Conservation (phyloP, 805 yeast species). For the Candida maltosa region DNA sequence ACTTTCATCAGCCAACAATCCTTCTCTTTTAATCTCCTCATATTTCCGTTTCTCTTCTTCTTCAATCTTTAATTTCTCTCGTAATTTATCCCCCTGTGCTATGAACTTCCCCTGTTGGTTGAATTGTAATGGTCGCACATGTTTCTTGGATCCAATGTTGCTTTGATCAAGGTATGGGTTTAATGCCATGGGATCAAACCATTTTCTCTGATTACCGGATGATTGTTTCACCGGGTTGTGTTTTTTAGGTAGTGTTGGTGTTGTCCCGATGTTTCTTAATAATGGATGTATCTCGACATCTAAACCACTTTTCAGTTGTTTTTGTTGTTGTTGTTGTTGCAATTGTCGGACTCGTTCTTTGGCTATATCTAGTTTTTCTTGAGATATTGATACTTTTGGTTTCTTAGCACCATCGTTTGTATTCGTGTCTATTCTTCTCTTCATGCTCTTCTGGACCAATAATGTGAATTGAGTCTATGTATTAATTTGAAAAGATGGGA, state of each 20-base stretch:
- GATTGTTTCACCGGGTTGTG: conserved; percentile 29
- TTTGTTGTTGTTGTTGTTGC: neutral
- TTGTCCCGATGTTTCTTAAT: conserved; percentile 21
- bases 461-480: too few species aligned
- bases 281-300: conserved; percentile 37
- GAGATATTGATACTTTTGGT: neutral
- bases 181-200: conserved; percentile 31
- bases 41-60: conserved; percentile 16
- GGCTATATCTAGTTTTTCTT: neutral
- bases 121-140: conserved; percentile 44
- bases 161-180: conserved; percentile 38
- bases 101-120: conserved; percentile 65
- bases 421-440: too few species aligned
- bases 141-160: conserved; percentile 10
- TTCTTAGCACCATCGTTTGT: too few species aligned
- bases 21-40: conserved; percentile 33
- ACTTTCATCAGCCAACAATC: conserved; percentile 47
- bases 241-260: conserved; percentile 22
- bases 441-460: too few species aligned
- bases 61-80: conserved; percentile 37
- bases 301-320: conserved; percentile 22
- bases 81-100: conserved; percentile 47
- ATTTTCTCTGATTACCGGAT: conserved; percentile 14
- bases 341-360: neutral
- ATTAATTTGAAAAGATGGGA: too few species aligned